These are phyloP conservation scores for Pestalotiopsis fici DNA, from an alignment of 2,329 filamentous ascomycete genomes.

Conservation along the genomic window DNA sequence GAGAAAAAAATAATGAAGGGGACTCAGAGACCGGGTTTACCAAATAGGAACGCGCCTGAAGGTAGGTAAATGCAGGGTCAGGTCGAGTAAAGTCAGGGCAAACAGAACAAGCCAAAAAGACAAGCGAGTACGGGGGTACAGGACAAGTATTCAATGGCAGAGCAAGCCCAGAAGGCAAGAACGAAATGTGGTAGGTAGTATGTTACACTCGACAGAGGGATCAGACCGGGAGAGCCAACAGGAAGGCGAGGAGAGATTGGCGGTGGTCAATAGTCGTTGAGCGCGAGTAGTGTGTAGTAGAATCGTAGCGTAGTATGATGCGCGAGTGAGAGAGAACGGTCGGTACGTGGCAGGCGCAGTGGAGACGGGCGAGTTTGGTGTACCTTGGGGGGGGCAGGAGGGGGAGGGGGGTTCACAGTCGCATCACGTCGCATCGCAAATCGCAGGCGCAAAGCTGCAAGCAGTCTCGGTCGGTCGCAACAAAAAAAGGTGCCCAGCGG, in stretches of 20 bases:
- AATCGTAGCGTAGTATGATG: neutral
- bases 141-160: neutral
- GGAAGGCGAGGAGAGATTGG: neutral
- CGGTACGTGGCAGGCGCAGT: slow-evolving; percentile 5
- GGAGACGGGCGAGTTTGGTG: neutral
- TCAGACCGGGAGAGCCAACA: neutral
- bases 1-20: slow-evolving; percentile 5
- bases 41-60: neutral
- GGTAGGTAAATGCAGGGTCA: neutral
- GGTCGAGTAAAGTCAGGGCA: neutral
- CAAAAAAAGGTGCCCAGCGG: neutral
- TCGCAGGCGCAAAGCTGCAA: neutral
- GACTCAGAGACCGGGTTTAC: neutral
- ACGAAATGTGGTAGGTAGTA: neutral
- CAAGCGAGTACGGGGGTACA: neutral
- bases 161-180: neutral
- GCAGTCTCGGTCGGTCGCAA: neutral
- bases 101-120: neutral
- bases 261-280: neutral
- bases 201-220: neutral
- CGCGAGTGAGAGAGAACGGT: neutral
- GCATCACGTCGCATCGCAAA: neutral
- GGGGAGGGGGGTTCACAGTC: neutral
- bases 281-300: neutral
- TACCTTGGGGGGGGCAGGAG: neutral